A percentile compares a stretch with the other conserved stretches of the same genome.
These are phyloP conservation scores for Mucor indicus DNA, from an alignment of 371 early-diverging fungal genomes.

Conservation along the genomic window DNA sequence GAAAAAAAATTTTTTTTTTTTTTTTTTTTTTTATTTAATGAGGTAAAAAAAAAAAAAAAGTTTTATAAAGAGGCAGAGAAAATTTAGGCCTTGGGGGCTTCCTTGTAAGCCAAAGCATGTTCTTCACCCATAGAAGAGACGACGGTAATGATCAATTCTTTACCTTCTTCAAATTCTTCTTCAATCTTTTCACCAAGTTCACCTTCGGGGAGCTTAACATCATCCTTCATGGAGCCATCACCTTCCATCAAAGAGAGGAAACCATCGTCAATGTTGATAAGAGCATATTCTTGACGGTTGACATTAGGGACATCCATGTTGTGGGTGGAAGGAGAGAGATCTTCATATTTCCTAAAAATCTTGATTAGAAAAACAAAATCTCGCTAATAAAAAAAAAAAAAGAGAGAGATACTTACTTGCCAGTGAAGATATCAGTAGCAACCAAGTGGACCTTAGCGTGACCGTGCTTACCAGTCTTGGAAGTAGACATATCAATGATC, in stretches of 20 bases:
- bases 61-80: not conserved
- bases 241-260: conserved; percentile 86
- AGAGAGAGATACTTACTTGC: conserved; percentile 66
- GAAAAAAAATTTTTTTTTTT: not conserved
- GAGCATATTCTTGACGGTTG: conserved; percentile 77
- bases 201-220: conserved; percentile 89
- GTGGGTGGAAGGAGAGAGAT: conserved; percentile 98
- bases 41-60: not conserved
- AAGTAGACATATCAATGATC: conserved; percentile 96
- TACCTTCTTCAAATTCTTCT: conserved; percentile 77
- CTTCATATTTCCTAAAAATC: conserved; percentile 83
- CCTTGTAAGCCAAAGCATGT: conserved; percentile 67
- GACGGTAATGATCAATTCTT: conserved; percentile 85
- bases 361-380: conserved; percentile 1
- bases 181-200: conserved; percentile 81
- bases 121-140: conserved; percentile 95
- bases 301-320: conserved; percentile 99
- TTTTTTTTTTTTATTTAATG: no score
- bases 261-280: conserved; percentile 91
- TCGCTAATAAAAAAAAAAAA: not conserved
- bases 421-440: conserved; percentile 96
- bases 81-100: conserved; percentile 28
- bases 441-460: conserved; percentile 99
- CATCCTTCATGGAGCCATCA: conserved; percentile 89
- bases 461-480: conserved; percentile 99